These are phyloP conservation scores for Cutaneotrichosporon spelunceum DNA, from an alignment of 1,284 basidiomycete genomes.

Conservation along the genomic window DNA sequence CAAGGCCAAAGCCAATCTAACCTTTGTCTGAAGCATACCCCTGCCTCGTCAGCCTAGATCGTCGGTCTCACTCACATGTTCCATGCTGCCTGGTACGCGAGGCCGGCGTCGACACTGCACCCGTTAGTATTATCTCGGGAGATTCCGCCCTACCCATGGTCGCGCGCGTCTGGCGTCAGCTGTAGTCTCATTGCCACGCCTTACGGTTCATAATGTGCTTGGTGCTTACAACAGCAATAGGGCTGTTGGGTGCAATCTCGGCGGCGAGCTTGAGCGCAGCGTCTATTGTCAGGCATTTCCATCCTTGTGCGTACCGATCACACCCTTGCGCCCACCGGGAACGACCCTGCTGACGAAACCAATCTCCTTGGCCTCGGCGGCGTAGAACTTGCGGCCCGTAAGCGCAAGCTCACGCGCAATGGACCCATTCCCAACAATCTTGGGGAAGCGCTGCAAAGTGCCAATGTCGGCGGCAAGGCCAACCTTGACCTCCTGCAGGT, in stretches of 20 bases:
- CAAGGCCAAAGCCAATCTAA: slow-evolving; percentile 33
- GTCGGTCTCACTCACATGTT: slow-evolving; percentile 54
- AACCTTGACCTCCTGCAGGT: slow-evolving; percentile 75
- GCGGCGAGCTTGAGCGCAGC: slow-evolving; percentile 67
- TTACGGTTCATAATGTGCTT: slow-evolving; percentile 64
- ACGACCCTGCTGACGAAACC: slow-evolving; percentile 77
- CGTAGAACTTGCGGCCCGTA: slow-evolving; percentile 69
- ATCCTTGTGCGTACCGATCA: slow-evolving; percentile 41
- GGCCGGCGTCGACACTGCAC: slow-evolving; percentile 67
- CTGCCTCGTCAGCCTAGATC: slow-evolving; percentile 22
- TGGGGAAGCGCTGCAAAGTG: slow-evolving; percentile 78
- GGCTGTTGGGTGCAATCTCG: slow-evolving; percentile 71
- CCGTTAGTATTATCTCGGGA: slow-evolving; percentile 14
- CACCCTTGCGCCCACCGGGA: slow-evolving; percentile 60
- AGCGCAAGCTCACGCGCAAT: slow-evolving; percentile 75
- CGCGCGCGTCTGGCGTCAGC: slow-evolving; percentile 60
- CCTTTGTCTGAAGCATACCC: slow-evolving; percentile 62
- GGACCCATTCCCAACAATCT: slow-evolving; percentile 74
- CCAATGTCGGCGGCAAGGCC: slow-evolving; percentile 89
- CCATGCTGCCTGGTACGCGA: slow-evolving; percentile 76
- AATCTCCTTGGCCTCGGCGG: slow-evolving; percentile 65
- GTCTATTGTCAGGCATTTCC: slow-evolving; percentile 30
- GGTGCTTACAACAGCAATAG: slow-evolving; percentile 74
- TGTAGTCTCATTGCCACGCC: slow-evolving; percentile 12
- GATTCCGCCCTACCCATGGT: slow-evolving; percentile 61